phyloP scores from a whole-genome alignment of 306 rosid genomes.

The Gastrolobium bilobum region DNA sequence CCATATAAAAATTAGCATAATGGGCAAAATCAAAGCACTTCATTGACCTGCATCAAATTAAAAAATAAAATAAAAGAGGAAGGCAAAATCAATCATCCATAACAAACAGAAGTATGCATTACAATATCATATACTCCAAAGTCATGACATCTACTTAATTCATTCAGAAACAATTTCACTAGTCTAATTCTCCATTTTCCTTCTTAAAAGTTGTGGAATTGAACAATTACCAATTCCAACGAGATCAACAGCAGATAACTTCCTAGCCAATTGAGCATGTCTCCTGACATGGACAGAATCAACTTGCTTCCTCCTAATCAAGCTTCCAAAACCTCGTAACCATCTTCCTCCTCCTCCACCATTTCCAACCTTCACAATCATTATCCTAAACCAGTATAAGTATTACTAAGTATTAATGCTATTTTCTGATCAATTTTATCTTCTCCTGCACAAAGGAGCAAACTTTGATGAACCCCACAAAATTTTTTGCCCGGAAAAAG shows the following conservation, averaged over 20 bases:
- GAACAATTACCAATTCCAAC: conserved; percentile 66
- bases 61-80: background rate
- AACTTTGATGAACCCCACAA: conserved; percentile 33
- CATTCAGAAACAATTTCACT: conserved; percentile 17
- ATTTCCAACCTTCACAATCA: conserved; percentile 42
- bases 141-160: background rate
- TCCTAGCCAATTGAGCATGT: conserved; percentile 66
- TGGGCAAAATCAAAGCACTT: background rate
- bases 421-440: conserved; percentile 13
- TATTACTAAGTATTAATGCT: background rate
- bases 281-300: conserved; percentile 62
- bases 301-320: conserved; percentile 72
- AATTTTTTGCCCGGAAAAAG: background rate
- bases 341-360: conserved; percentile 40
- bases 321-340: conserved; percentile 57
- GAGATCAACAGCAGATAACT: conserved; percentile 67
- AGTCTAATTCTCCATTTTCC: background rate
- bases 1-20: conserved; percentile 18
- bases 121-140: background rate
- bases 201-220: background rate
- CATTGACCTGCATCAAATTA: conserved; percentile 1
- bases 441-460: conserved; percentile 22
- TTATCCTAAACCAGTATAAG: conserved; percentile 34
- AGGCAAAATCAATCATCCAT: background rate
- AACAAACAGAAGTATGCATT: background rate